These are phyloP conservation scores for Protea cynaroides DNA, from an alignment of 164 flowering plant genomes.

Conservation along the genomic window DNA sequence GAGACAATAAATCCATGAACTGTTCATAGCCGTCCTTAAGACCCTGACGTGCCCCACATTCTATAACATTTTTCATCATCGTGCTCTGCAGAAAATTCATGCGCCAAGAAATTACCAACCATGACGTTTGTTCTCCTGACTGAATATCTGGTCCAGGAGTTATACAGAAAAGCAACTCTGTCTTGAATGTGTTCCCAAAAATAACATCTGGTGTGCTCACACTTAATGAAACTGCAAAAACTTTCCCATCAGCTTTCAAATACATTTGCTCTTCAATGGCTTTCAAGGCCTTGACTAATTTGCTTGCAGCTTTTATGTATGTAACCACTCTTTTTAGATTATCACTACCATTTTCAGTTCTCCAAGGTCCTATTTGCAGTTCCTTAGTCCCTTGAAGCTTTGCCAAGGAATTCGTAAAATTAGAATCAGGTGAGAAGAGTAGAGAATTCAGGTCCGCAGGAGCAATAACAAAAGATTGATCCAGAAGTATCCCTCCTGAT, in stretches of 20 bases:
- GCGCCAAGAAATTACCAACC: constrained; percentile 78
- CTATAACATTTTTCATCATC: constrained; percentile 95
- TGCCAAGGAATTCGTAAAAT: constrained; percentile 39
- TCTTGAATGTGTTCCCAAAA: constrained; percentile 65
- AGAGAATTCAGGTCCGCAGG: constrained; percentile 60
- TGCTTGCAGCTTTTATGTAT: constrained; percentile 63
- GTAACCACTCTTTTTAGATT: constrained; percentile 57
- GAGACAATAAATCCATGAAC: constrained; percentile 42
- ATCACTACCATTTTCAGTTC: constrained; percentile 50
- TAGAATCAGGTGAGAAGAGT: constrained; percentile 66
- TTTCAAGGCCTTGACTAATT: constrained; percentile 68
- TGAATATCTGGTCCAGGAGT: constrained; percentile 81
- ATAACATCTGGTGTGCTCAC: constrained; percentile 89
- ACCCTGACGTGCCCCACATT: constrained; percentile 84
- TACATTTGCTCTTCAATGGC: constrained; percentile 84
- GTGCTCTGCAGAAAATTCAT: constrained; percentile 86
- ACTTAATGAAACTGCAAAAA: constrained; percentile 55
- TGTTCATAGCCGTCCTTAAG: constrained; percentile 72
- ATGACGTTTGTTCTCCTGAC: constrained; percentile 67
- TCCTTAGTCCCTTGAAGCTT: constrained; percentile 77
- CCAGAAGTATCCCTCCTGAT: constrained; percentile 74
- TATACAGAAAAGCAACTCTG: constrained; percentile 68
- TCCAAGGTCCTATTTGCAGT: constrained; percentile 64
- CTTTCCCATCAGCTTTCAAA: constrained; percentile 77
- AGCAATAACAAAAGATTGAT: constrained; percentile 53